Evolutionary conservation across 352 stramenopile genomes (phyloP).

Genomic region (Phytophthora litchii): DNA sequence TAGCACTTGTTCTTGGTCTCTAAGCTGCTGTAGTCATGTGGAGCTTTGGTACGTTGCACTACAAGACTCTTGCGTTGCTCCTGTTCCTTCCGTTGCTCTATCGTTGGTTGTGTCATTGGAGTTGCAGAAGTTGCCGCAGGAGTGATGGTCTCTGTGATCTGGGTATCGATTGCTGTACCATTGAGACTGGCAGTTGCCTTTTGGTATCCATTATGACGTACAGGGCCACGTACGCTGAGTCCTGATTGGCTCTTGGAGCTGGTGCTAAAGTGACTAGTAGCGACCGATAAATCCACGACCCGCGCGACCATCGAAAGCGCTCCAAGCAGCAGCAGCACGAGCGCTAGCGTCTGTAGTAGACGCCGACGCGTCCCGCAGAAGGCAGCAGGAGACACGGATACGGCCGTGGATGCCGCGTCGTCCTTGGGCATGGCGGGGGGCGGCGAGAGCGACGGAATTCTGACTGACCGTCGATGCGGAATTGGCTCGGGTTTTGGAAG

Average conservation of each 20-base stretch:
- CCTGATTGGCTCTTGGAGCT: constrained; percentile 12
- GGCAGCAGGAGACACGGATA: constrained; percentile 7
- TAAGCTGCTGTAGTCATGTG: constrained; percentile 30
- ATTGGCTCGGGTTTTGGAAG: constrained; percentile 4
- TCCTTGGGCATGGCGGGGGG: constrained; percentile 30
- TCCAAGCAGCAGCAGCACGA: constrained; percentile 14
- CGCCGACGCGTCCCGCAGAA: constrained; percentile 14
- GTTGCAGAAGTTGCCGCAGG: constrained; percentile 3
- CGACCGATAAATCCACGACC: constrained; percentile 15
- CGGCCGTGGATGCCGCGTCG: constrained; percentile 9
- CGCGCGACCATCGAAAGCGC: constrained; percentile 15
- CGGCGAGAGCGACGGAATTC: constrained; percentile 35
- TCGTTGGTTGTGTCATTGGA: constrained; percentile 15
- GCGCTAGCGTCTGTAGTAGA: constrained; percentile 14
- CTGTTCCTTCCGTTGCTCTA: constrained; percentile 24
- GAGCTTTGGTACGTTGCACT: constrained; percentile 27
- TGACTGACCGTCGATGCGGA: constrained; percentile 7
- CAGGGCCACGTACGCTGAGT: constrained; percentile 19
- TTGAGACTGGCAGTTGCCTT: constrained; percentile 12
- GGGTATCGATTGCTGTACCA: neutral
- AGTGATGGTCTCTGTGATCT: constrained; percentile 6
- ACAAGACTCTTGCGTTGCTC: constrained; percentile 22
- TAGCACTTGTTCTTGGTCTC: constrained; percentile 38
- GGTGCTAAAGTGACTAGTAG: constrained; percentile 5
- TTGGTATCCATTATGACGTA: constrained; percentile 25